These are phyloP conservation scores for Termitomyces sp. DNA, from an alignment of 768 basidiomycete genomes.

Conservation along the genomic window DNA sequence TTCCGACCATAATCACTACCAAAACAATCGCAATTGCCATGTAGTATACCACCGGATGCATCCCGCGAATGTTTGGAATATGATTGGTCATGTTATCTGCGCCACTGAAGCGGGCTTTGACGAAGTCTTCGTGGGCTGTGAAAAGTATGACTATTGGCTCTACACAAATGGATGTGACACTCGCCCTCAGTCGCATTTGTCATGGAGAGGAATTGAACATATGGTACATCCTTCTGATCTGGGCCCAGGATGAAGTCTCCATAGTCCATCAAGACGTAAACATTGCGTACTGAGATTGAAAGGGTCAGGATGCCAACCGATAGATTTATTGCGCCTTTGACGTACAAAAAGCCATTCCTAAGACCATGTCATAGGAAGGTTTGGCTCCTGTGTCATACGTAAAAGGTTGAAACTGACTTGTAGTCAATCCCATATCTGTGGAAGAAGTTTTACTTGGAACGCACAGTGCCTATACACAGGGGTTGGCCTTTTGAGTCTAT, in stretches of 20 bases:
- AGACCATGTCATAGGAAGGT: constrained; percentile 57
- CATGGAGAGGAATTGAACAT: constrained; percentile 58
- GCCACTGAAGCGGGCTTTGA: constrained; percentile 29
- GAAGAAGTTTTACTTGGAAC: constrained; percentile 6
- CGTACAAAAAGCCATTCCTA: constrained; percentile 73
- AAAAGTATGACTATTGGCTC: not conserved
- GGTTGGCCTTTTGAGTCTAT: constrained; percentile 27
- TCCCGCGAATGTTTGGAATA: not conserved
- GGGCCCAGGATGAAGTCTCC: constrained; percentile 55
- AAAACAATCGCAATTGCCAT: constrained; percentile 15
- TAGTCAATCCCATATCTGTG: not conserved
- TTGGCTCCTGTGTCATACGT: constrained; percentile 38
- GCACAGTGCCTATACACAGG: constrained; percentile 38
- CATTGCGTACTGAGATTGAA: constrained; percentile 52
- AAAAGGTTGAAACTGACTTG: constrained; percentile 64
- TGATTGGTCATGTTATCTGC: constrained; percentile 23
- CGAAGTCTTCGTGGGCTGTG: constrained; percentile 35
- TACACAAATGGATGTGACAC: constrained; percentile 10
- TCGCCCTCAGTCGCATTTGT: constrained; percentile 45
- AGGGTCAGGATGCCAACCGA: not conserved
- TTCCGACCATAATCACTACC: constrained; percentile 7
- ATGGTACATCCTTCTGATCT: constrained; percentile 40
- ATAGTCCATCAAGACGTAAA: constrained; percentile 60
- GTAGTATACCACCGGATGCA: constrained; percentile 14
- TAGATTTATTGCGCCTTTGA: constrained; percentile 48